Evolutionary conservation across 2,329 filamentous ascomycete species (phyloP).

Genomic region (Fusarium continuum): DNA sequence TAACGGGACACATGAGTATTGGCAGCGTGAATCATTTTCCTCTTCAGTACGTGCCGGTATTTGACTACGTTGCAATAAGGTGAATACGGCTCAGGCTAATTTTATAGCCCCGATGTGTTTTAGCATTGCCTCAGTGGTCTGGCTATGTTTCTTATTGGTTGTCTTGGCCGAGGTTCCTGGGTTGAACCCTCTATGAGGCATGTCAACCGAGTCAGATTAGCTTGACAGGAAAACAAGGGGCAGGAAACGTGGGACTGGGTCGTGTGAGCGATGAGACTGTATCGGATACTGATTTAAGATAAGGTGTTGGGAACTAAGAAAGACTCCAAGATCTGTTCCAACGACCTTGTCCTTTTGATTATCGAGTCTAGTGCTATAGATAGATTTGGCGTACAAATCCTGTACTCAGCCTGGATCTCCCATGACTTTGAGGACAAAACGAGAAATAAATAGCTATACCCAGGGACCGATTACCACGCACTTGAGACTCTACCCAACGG

Average conservation of each 20-base stretch:
- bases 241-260: no score
- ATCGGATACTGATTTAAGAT: no score
- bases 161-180: background rate
- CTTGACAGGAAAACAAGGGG: no score
- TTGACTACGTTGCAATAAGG: background rate
- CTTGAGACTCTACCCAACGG: background rate
- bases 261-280: no score
- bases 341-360: no score
- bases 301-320: no score
- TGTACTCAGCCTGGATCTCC: no score
- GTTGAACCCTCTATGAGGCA: background rate
- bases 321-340: no score
- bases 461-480: background rate
- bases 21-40: background rate
- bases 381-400: no score
- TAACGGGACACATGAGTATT: background rate
- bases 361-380: no score
- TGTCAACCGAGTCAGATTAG: background rate
- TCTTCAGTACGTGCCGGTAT: background rate
- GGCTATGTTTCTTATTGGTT: background rate
- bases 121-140: background rate
- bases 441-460: no score
- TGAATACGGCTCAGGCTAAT: background rate
- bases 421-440: no score
- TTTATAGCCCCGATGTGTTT: constrained; percentile 1